Evolutionary conservation across 345 rosid species (phyloP).

Genomic region (Melastoma malabathricum): DNA sequence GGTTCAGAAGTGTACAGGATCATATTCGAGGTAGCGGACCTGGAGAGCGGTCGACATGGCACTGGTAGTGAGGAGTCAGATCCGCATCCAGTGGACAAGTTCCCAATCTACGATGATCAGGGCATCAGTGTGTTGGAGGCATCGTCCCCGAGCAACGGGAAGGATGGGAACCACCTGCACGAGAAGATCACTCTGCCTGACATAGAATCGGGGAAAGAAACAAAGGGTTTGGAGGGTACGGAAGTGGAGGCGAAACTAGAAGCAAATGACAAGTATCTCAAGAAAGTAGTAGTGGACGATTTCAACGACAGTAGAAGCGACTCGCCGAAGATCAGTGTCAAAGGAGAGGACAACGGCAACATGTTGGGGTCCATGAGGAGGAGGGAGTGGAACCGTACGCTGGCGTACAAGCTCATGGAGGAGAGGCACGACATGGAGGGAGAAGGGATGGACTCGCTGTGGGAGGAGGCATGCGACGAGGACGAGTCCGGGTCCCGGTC

Average conservation of each 20-base stretch:
- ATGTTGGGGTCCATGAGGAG: constrained; percentile 77
- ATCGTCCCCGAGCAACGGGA: constrained; percentile 14
- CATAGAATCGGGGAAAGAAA: background rate
- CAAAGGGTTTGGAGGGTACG: background rate
- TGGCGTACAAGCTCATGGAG: constrained; percentile 84
- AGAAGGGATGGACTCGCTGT: constrained; percentile 63
- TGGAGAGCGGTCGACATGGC: too few relatives aligned
- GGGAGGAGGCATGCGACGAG: constrained; percentile 93
- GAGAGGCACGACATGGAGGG: constrained; percentile 55
- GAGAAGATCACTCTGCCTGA: background rate
- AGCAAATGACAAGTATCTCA: too few relatives aligned
- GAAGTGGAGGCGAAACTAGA: too few relatives aligned
- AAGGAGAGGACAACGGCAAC: constrained; percentile 1
- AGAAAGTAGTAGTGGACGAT: too few relatives aligned
- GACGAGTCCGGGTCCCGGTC: constrained; percentile 24
- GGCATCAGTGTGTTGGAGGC: constrained; percentile 6
- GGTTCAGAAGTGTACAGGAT: constrained; percentile 54
- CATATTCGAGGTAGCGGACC: constrained; percentile 19
- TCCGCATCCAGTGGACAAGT: constrained; percentile 9
- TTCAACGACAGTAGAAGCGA: too few relatives aligned
- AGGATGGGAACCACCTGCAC: constrained; percentile 3
- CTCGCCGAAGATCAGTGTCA: too few relatives aligned
- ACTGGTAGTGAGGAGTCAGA: constrained; percentile 12
- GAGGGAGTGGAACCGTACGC: constrained; percentile 90
- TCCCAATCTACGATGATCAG: constrained; percentile 9